Percentiles rank a stretch among this genome's conserved stretches.
Conservation (phyloP, 208 protist genomes). For the Crithidia fasciculata region DNA sequence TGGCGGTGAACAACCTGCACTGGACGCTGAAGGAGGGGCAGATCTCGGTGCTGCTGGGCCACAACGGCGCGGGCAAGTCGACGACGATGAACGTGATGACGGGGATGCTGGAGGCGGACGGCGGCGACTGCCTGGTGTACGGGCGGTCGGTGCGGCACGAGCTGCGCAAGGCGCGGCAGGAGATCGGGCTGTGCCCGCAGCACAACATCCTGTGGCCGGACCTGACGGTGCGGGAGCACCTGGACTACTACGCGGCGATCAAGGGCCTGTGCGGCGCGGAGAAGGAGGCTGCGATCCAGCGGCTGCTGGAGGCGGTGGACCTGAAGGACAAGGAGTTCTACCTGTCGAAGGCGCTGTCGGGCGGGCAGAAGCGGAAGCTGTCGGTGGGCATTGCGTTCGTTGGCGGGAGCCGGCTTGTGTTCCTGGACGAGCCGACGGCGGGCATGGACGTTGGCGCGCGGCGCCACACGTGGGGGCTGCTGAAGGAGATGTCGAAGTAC, state of each 20-base stretch:
- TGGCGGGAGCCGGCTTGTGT: constrained; percentile 67
- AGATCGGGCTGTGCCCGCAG: constrained; percentile 94
- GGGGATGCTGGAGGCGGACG: constrained; percentile 66
- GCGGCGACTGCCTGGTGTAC: constrained; percentile 75
- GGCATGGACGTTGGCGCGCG: constrained; percentile 53
- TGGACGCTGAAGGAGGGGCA: constrained; percentile 56
- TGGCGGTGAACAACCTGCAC: constrained; percentile 75
- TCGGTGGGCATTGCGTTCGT: constrained; percentile 87
- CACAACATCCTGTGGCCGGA: constrained; percentile 93
- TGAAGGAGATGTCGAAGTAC: no score
- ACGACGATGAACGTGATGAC: constrained; percentile 86
- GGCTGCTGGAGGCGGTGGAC: constrained; percentile 50
- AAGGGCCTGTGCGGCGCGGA: constrained; percentile 71
- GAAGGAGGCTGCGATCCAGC: constrained; percentile 34
- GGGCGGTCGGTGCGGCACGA: constrained; percentile 66
- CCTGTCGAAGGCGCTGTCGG: constrained; percentile 46
- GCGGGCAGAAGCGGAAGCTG: constrained; percentile 90
- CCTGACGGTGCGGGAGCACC: constrained; percentile 90
- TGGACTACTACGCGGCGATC: constrained; percentile 87
- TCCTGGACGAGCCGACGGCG: constrained; percentile 91
- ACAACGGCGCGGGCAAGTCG: constrained; percentile 88
- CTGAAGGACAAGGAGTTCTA: constrained; percentile 52
- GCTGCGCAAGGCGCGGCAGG: constrained; percentile 50
- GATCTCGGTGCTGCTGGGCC: constrained; percentile 77
- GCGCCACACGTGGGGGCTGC: no score